Evolutionary conservation across 192 early-diverging fungal species (phyloP), one percentile per base, ranked within the genome.

Genomic region (Irineochytrium annulatum): DNA sequence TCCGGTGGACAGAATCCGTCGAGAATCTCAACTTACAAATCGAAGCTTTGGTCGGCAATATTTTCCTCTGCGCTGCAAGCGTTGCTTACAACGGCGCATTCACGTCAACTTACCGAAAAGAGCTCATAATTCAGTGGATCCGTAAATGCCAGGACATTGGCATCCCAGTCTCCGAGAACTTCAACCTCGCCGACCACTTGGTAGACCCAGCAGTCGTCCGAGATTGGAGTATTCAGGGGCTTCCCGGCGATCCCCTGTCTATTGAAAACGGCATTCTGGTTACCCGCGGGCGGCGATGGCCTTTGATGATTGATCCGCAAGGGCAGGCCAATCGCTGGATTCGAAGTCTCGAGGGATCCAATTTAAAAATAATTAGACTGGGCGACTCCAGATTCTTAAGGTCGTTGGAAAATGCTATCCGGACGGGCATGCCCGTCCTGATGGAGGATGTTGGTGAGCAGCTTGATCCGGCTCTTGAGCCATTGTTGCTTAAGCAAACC

Each of bases 321-420:
- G 76, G 80, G 1, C 82, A 84, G 63, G 82, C 82, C 32, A 84
- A 82, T 60, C 55, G 77, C 26, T 84, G 82, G 82, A 84, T 84
- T 30, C 44, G 73, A 29, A 57, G 67, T 11, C 70, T 83, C 73
- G 81, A 84, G 55, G 76, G 80, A 32, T 43, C 65, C n/a, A 68
- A 83, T 3, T 56, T 84, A 8, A 77, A 76, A 60, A 59, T 80
- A 4, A 62, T 84, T 8, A 84, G 83, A 53, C 68, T 80, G 30
- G 63, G 62, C n/a, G 82, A 84, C 34, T 52, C 77, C 1, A 84
- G 83, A 51, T 84, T 84, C 59, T 57, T 84, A 19, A 61, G 82
- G 17, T 76, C 80, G 13, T 31, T 84, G 41, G 82, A 84, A 69
- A 84, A 84, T 51, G 82, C 82, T n/a, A 69, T 84, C 13, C 59